Evolutionary conservation across 495 filamentous ascomycete genomes (phyloP).

Genomic region (Terfezia boudieri): DNA sequence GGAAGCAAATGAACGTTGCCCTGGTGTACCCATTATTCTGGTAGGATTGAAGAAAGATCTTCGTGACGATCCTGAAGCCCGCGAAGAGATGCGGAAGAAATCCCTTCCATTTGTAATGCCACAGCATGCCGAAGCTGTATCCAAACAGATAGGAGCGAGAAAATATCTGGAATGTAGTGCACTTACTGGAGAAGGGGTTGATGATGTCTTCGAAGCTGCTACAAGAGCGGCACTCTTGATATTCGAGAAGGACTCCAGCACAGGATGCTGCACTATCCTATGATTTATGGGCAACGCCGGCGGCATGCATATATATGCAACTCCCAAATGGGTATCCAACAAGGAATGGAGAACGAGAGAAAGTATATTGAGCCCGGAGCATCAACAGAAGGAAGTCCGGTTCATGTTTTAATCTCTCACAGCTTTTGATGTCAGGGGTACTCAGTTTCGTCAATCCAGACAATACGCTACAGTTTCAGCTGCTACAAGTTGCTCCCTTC

Average conservation of each 20-base stretch:
- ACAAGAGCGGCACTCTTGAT: conserved; percentile 84
- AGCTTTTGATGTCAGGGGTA: no score
- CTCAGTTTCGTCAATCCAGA: no score
- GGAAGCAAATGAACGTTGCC: conserved; percentile 88
- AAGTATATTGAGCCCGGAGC: no score
- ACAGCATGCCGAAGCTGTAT: conserved; percentile 57
- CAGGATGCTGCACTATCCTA: conserved; percentile 76
- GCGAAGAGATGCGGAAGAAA: conserved; percentile 95
- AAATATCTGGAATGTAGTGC: conserved; percentile 97
- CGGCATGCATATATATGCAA: no score
- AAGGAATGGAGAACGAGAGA: no score
- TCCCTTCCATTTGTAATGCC: conserved; percentile 64
- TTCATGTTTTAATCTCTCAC: no score
- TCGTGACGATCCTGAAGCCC: conserved; percentile 74
- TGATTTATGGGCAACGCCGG: no score
- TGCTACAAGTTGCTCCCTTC: no score
- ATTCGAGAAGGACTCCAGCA: conserved; percentile 66
- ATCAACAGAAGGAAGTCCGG: no score
- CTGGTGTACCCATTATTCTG: conserved; percentile 80
- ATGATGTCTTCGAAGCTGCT: conserved; percentile 96
- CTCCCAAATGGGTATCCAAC: no score
- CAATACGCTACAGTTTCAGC: no score
- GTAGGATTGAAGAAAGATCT: conserved; percentile 97
- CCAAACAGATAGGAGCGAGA: conserved; percentile 65
- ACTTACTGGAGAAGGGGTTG: conserved; percentile 90